Evolutionary conservation across 2,329 filamentous ascomycete species (phyloP).

Genomic region (Aspergillus sergii): DNA sequence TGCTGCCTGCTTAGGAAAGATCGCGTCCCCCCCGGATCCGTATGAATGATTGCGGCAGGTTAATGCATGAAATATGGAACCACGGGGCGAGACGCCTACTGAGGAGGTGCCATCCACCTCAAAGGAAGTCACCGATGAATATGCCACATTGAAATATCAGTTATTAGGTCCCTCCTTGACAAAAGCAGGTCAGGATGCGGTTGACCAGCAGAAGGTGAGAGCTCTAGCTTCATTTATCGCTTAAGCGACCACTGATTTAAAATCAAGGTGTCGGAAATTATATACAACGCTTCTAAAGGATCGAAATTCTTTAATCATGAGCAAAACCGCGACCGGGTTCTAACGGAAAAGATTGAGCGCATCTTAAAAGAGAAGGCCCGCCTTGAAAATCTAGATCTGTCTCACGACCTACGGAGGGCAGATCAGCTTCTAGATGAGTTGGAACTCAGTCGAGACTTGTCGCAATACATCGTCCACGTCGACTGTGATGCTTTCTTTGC

Average conservation of each 20-base stretch:
- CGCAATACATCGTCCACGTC: constrained; percentile 83
- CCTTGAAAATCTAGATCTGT: constrained; percentile 75
- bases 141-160: constrained; percentile 81
- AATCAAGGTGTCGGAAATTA: constrained; percentile 81
- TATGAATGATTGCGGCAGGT: neutral
- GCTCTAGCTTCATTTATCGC: neutral
- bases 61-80: constrained; percentile 22
- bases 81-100: constrained; percentile 19
- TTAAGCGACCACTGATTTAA: constrained; percentile 6
- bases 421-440: constrained; percentile 81
- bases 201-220: constrained; percentile 82
- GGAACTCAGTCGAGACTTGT: constrained; percentile 76
- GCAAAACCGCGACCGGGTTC: constrained; percentile 74
- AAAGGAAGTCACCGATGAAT: constrained; percentile 24
- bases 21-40: neutral
- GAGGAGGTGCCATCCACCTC: constrained; percentile 9
- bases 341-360: constrained; percentile 82
- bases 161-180: constrained; percentile 87
- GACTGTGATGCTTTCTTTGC: constrained; percentile 99
- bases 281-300: constrained; percentile 94
- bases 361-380: constrained; percentile 75
- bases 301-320: constrained; percentile 96
- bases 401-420: constrained; percentile 71
- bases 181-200: constrained; percentile 88
- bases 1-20: constrained; percentile 30